Percentiles rank a stretch among this genome's conserved stretches.
phyloP scores from a whole-genome alignment of 2,329 filamentous ascomycete genomes.

The Podosphaera aphanis region DNA sequence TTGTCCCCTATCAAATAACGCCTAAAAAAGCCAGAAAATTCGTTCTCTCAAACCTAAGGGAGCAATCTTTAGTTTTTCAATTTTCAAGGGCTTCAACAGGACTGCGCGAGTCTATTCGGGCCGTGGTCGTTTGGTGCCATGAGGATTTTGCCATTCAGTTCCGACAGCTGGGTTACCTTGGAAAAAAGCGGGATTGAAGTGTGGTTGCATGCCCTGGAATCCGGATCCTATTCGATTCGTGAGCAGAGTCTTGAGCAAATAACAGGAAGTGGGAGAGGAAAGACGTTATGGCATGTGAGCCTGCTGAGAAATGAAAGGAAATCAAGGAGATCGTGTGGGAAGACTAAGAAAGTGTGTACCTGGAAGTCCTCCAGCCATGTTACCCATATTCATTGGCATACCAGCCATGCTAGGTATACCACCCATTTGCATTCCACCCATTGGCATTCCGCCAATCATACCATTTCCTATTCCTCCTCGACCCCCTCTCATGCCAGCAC shows the following conservation, averaged over 20 bases:
- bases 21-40: neutral
- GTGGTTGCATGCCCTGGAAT: constrained; percentile 44
- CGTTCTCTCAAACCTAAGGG: neutral
- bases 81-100: too few relatives aligned
- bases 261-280: neutral
- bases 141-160: constrained; percentile 51
- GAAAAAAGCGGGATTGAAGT: constrained; percentile 58
- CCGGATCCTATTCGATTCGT: constrained; percentile 19
- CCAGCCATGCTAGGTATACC: constrained; percentile 21
- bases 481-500: constrained; percentile 27
- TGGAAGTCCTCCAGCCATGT: constrained; percentile 30
- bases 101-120: constrained; percentile 27
- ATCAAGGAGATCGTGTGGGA: neutral
- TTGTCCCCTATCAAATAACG: neutral
- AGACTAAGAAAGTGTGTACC: constrained; percentile 22
- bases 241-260: neutral
- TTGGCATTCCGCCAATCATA: constrained; percentile 23
- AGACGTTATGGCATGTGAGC: neutral
- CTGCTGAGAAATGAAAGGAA: too few relatives aligned
- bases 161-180: constrained; percentile 23
- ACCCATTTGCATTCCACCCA: constrained; percentile 31
- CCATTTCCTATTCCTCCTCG: constrained; percentile 22
- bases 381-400: constrained; percentile 21
- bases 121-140: constrained; percentile 56
- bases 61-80: too few relatives aligned